phyloP scores from a whole-genome alignment of 2,329 filamentous ascomycete genomes.

The Aureobasidium lini region DNA sequence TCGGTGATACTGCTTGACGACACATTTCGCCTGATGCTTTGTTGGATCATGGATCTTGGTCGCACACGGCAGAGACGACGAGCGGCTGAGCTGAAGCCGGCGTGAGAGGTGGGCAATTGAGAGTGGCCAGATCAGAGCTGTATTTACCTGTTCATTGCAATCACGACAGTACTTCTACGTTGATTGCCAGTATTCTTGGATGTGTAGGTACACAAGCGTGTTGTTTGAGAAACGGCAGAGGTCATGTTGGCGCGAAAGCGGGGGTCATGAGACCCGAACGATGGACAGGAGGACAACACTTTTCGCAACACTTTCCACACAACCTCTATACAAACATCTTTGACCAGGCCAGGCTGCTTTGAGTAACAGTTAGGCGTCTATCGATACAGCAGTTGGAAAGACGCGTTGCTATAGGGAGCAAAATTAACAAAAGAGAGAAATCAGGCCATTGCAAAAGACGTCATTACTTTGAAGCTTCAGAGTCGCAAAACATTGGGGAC shows the following conservation, averaged over 20 bases:
- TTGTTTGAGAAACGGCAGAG: background rate
- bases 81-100: background rate
- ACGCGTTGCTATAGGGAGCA: slow-evolving; percentile 10
- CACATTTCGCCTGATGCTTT: background rate
- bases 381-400: no score
- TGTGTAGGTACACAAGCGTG: no score
- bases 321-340: background rate
- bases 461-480: slow-evolving; percentile 5
- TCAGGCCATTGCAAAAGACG: slow-evolving; percentile 5
- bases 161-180: no score
- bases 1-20: slow-evolving; percentile 13
- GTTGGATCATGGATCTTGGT: background rate
- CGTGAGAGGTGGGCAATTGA: background rate
- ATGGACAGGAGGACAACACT: background rate
- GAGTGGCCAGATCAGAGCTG: no score
- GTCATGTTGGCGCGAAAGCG: background rate
- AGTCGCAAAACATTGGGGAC: slow-evolving; percentile 9
- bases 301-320: background rate
- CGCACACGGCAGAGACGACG: background rate
- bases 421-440: background rate
- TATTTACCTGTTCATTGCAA: background rate
- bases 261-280: background rate
- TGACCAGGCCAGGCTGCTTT: background rate
- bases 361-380: background rate
- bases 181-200: no score